Evolutionary conservation across 2,329 filamentous ascomycete species (phyloP).

Genomic region (Phialophora chinensis): DNA sequence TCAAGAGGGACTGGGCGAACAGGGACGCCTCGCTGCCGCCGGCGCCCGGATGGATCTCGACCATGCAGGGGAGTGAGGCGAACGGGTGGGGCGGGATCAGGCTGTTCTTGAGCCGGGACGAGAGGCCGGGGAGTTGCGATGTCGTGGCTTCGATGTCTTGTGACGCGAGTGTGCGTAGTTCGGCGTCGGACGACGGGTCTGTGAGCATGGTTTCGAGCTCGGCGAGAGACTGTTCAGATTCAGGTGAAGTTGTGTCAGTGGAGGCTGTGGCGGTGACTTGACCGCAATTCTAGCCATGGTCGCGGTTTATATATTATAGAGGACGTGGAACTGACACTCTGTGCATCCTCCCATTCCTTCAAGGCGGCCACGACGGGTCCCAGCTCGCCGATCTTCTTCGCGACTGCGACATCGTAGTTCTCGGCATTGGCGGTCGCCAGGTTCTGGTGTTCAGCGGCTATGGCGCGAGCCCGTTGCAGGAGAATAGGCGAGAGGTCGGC

Average conservation of each 20-base stretch:
- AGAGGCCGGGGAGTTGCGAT: slow-evolving; percentile 66
- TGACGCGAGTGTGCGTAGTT: slow-evolving; percentile 64
- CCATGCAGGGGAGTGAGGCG: slow-evolving; percentile 82
- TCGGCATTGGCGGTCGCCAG: slow-evolving; percentile 59
- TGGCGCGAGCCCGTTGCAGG: slow-evolving; percentile 60
- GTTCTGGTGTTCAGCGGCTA: slow-evolving; percentile 62
- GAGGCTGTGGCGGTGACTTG: not conserved
- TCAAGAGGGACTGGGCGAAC: slow-evolving; percentile 84
- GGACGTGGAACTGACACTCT: slow-evolving; percentile 52
- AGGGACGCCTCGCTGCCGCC: slow-evolving; percentile 90
- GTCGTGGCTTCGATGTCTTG: slow-evolving; percentile 74
- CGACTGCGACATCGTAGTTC: slow-evolving; percentile 61
- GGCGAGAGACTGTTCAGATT: slow-evolving; percentile 53
- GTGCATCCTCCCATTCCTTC: slow-evolving; percentile 63
- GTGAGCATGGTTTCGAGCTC: slow-evolving; percentile 79
- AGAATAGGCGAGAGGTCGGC: slow-evolving; percentile 55
- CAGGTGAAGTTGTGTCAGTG: not conserved
- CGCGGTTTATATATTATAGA: not conserved
- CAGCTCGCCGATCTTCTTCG: slow-evolving; percentile 64
- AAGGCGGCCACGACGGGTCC: slow-evolving; percentile 59
- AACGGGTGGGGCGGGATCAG: slow-evolving; percentile 90
- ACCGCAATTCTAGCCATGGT: not conserved
- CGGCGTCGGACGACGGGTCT: slow-evolving; percentile 67
- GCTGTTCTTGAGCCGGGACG: slow-evolving; percentile 72
- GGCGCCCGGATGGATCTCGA: slow-evolving; percentile 90